Evolutionary conservation across 768 basidiomycete species (phyloP), one percentile per base, ranked within the genome.

Genomic region (Suillus cothurnatus): DNA sequence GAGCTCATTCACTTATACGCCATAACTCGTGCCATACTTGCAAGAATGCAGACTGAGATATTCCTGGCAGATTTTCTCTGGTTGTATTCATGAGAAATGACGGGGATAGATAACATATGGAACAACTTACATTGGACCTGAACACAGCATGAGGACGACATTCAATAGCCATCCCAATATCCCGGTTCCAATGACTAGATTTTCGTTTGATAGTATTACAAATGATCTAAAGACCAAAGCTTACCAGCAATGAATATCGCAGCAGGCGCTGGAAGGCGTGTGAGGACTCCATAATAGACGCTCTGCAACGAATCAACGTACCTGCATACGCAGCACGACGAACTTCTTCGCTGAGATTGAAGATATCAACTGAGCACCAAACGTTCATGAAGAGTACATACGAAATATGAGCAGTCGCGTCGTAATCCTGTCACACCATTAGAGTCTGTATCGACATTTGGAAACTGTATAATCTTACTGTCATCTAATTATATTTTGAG

Each of bases 151-250:
- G 36, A 94, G 76, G 6, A 94, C 89, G 67, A 97, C 91, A 76
- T 95, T 97, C 66, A 95, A 82, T 11, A 95, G 71, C 93, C 93
- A 95, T 39, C 93, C 93, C 66, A 93, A 82, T 53, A 90, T 77
- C 62, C 90, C 90, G 5, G 90, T 92, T 6, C 91, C 90, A 64
- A 92, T 79, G 34, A 92, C 91, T 87, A 64, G 15, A 49, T 38
- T 32, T 49, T 41, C 43, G 34, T 26, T 59, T 66, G 17, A 66
- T 45, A 58, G 6, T 28, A 32, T 34, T 26, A 49, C 9, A n/a
- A 56, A 57, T 41, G 23, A 36, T 26, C 31, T 1, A n/a, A 17
- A 34, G 49, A 36, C 15, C 14, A 1, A n/a, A 47, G 49, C 69
- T 14, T 58, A 76, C 70, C 84, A 55, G 88, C 86, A 64, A 87